phyloP scores from a whole-genome alignment of 2,329 filamentous ascomycete genomes.

The Xylaria sp. region DNA sequence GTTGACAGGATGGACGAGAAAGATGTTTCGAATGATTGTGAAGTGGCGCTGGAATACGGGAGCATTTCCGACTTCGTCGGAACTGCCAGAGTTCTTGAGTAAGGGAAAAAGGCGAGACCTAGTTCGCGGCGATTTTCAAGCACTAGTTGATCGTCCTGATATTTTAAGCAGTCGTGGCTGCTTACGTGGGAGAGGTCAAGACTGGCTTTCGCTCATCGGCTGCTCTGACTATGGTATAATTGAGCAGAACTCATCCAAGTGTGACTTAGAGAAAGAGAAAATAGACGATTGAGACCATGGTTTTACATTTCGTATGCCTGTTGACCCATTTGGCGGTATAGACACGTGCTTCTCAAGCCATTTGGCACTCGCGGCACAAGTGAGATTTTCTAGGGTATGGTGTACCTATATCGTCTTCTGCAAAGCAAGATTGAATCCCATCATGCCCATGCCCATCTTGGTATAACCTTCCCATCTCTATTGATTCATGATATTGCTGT shows the following conservation, averaged over 20 bases:
- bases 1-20: slow-evolving; percentile 23
- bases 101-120: slow-evolving; percentile 26
- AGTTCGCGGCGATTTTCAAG: background rate
- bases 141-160: slow-evolving; percentile 2
- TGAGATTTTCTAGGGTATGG: background rate
- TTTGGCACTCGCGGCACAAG: background rate
- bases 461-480: slow-evolving; percentile 35
- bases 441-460: slow-evolving; percentile 23
- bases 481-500: slow-evolving; percentile 36
- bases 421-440: slow-evolving; percentile 3
- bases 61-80: slow-evolving; percentile 18
- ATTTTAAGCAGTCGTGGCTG: slow-evolving; percentile 9
- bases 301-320: slow-evolving; percentile 15
- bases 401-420: slow-evolving; percentile 4
- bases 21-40: slow-evolving; percentile 6
- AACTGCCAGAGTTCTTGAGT: slow-evolving; percentile 35
- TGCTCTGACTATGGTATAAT: slow-evolving; percentile 11
- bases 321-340: background rate
- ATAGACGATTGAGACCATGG: slow-evolving; percentile 21
- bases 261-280: slow-evolving; percentile 20
- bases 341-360: background rate
- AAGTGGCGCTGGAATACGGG: slow-evolving; percentile 14
- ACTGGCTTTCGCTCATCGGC: slow-evolving; percentile 34
- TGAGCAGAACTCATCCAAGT: slow-evolving; percentile 12
- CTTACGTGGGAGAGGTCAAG: slow-evolving; percentile 11